These are phyloP conservation scores for Penicillium paxilli DNA, from an alignment of 495 filamentous ascomycete species.

Conservation along the genomic window DNA sequence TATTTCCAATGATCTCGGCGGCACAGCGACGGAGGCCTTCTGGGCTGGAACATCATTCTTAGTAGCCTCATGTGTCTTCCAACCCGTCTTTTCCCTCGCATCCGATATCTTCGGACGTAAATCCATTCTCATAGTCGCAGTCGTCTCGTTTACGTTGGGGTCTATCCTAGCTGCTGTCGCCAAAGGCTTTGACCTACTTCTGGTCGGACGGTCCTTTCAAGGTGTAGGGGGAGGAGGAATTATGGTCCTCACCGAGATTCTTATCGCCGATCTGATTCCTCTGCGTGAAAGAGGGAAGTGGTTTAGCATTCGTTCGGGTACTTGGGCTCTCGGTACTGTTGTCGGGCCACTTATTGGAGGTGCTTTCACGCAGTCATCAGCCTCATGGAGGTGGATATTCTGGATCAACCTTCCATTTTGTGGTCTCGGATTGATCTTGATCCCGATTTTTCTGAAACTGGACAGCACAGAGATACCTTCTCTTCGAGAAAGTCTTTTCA, in stretches of 20 bases:
- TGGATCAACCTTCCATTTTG: slow-evolving; percentile 62
- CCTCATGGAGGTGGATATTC: slow-evolving; percentile 61
- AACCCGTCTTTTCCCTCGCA: slow-evolving; percentile 34
- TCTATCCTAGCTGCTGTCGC: slow-evolving; percentile 36
- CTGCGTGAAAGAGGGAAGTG: slow-evolving; percentile 31
- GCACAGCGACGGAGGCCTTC: slow-evolving; percentile 49
- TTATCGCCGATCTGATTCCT: slow-evolving; percentile 37
- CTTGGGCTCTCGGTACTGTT: slow-evolving; percentile 24
- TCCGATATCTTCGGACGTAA: slow-evolving; percentile 42
- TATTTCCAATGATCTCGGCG: slow-evolving; percentile 33
- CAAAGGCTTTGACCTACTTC: slow-evolving; percentile 25
- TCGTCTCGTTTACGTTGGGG: slow-evolving; percentile 40
- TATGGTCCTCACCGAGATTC: slow-evolving; percentile 27
- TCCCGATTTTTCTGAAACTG: slow-evolving; percentile 49
- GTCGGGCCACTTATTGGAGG: slow-evolving; percentile 37
- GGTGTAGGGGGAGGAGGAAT: slow-evolving; percentile 33
- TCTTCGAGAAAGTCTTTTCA: slow-evolving; percentile 26
- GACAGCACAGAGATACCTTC: slow-evolving; percentile 13
- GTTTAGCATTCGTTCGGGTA: slow-evolving; percentile 18
- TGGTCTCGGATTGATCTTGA: slow-evolving; percentile 46
- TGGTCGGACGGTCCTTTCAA: slow-evolving; percentile 29
- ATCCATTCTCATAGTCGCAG: slow-evolving; percentile 32
- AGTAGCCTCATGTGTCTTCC: slow-evolving; percentile 31
- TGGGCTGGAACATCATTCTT: slow-evolving; percentile 52
- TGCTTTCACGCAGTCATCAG: slow-evolving; percentile 18